phyloP scores from a whole-genome alignment of 768 basidiomycete genomes.

The Pholiota molesta region DNA sequence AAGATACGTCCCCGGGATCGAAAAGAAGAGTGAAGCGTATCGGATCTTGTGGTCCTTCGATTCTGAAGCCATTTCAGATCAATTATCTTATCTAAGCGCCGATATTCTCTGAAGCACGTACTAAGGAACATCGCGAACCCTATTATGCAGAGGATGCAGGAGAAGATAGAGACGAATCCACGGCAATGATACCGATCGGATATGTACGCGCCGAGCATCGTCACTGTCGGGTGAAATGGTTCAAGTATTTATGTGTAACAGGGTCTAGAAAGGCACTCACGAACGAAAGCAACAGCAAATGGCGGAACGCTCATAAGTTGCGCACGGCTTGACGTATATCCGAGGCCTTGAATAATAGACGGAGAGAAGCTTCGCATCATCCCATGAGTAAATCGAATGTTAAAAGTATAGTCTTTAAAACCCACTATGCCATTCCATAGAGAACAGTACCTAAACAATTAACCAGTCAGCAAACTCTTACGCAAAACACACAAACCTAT shows the following conservation, averaged over 20 bases:
- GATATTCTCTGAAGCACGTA: conserved; percentile 24
- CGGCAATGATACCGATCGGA: conserved; percentile 58
- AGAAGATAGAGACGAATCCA: conserved; percentile 48
- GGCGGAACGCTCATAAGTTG: conserved; percentile 69
- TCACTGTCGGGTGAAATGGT: conserved; percentile 25
- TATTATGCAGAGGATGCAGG: conserved; percentile 42
- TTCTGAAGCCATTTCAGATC: conserved; percentile 22
- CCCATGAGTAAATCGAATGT: neutral
- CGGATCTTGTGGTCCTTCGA: conserved; percentile 41
- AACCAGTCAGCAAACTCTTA: neutral
- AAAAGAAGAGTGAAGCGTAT: conserved; percentile 61
- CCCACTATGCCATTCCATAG: conserved; percentile 53
- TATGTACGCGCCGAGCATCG: conserved; percentile 42
- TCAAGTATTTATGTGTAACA: neutral
- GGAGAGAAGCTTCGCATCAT: conserved; percentile 59
- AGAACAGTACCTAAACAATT: conserved; percentile 27
- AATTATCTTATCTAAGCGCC: neutral
- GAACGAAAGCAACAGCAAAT: conserved; percentile 50
- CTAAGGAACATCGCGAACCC: conserved; percentile 63
- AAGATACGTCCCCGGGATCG: conserved; percentile 54
- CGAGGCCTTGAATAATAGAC: conserved; percentile 66
- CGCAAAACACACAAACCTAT: neutral
- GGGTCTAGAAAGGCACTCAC: conserved; percentile 31
- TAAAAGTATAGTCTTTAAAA: conserved; percentile 9
- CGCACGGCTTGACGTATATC: conserved; percentile 53